A percentile compares a stretch with the other conserved stretches of the same genome.
Conservation (phyloP, 1,284 basidiomycete species). For the Rhodotorula sp. region DNA sequence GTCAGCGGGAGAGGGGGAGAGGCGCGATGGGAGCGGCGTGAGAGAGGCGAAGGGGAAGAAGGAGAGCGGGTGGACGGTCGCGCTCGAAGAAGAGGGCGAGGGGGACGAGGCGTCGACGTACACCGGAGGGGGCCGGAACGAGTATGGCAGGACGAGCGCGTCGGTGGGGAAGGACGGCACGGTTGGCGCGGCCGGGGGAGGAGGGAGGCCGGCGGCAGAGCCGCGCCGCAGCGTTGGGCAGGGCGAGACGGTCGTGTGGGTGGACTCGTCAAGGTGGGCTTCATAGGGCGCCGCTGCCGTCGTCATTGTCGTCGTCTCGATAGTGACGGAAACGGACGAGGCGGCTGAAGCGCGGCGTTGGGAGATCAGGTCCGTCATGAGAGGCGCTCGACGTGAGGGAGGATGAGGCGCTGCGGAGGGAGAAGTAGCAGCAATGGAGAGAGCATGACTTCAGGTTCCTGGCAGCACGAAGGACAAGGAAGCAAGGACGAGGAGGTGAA, state of each 20-base stretch:
- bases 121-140: background rate
- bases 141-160: background rate
- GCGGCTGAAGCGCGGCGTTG: constrained; percentile 14
- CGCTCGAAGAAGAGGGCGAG: background rate
- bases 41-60: constrained; percentile 9
- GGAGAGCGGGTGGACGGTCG: constrained; percentile 8
- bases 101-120: background rate
- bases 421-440: background rate
- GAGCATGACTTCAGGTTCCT: background rate
- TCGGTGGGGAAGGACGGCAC: no score
- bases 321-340: constrained; percentile 13
- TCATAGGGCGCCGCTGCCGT: background rate
- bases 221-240: background rate
- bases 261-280: background rate
- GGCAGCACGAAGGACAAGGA: background rate
- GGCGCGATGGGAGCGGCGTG: background rate
- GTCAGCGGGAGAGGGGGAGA: background rate
- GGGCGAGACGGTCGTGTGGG: background rate
- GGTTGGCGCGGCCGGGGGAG: background rate
- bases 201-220: background rate
- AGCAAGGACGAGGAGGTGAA: background rate
- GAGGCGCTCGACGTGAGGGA: no score
- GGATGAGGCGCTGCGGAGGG: background rate
- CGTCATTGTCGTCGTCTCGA: constrained; percentile 9
- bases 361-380: background rate